Evolutionary conservation across 2,329 filamentous ascomycete species (phyloP).

Genomic region (Diplodia sapinea): DNA sequence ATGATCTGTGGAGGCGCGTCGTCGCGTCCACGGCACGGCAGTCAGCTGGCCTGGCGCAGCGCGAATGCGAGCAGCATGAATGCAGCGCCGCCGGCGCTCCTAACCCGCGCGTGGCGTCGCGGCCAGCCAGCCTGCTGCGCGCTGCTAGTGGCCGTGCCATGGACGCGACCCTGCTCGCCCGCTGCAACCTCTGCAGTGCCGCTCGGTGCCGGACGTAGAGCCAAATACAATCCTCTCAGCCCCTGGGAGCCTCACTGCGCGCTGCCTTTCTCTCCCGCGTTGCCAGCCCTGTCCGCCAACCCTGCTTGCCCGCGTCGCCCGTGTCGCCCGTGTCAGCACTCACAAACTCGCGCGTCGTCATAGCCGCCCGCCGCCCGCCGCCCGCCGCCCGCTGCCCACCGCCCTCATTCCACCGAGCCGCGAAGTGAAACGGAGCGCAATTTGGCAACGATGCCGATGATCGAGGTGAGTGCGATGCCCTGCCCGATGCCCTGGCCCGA

Average conservation of each 20-base stretch:
- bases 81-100: constrained; percentile 3
- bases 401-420: constrained; percentile 19
- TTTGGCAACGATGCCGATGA: constrained; percentile 30
- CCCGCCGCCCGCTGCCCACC: background rate
- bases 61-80: constrained; percentile 2
- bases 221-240: constrained; percentile 27
- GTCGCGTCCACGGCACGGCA: constrained; percentile 13
- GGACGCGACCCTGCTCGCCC: constrained; percentile 16
- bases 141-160: constrained; percentile 23
- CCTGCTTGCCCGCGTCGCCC: background rate
- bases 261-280: constrained; percentile 1
- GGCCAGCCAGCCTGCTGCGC: constrained; percentile 17
- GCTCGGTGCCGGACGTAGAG: constrained; percentile 15
- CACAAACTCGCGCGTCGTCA: constrained; percentile 10
- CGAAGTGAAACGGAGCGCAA: constrained; percentile 15
- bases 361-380: background rate
- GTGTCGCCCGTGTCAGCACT: background rate
- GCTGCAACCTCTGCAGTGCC: constrained; percentile 12
- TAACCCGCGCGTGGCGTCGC: constrained; percentile 19
- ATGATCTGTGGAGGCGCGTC: constrained; percentile 27
- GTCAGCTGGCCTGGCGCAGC: constrained; percentile 14
- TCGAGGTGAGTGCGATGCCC: constrained; percentile 29
- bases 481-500: constrained; percentile 21
- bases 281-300: background rate
- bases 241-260: constrained; percentile 21